Base-by-base conservation (phyloP, 495 filamentous ascomycete species). In the Hypomontagnella monticulosa region DNA sequence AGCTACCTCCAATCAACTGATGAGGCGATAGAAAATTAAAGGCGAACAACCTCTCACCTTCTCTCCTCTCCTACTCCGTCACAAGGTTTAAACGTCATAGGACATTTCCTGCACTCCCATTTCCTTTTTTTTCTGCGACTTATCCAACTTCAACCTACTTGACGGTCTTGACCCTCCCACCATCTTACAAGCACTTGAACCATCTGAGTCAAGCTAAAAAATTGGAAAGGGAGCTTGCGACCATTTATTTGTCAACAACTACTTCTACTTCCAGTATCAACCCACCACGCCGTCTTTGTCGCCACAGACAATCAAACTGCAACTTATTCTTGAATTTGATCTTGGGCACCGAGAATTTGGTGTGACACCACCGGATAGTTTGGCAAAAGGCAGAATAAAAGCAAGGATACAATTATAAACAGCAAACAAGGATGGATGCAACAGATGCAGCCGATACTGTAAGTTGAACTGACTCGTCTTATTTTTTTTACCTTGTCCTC, bases 391-490 rank as follows among this genome's bases (percentile, higher is more conserved):
- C 11, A 43, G 18, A 58, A 38, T 27, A 36, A 34, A 34, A 46
- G 37, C 27, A 56, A 42, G 30, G 48, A 47, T 56, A 47, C 19
- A 67, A 36, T 11, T 60, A 20, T 42, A 9, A 60, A 41, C 30
- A 41, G 20, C 15, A n/a, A 40, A 30, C 66, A 46, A 60, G 43
- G 49, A 60, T 56, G 56, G 66, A 51, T 53, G 55, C 55, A 47
- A 37, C 66, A 36, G 66, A 63, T 50, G 49, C 59, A 46, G 59
- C 37, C 48, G 54, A 68, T 69, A 72, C 78, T 73, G 86, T 87
- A 86, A 79, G 84, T 86, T 74, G 71, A 77, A 63, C 70, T 73
- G 72, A 73, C 63, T 74, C 72, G 73, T 73, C 70, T 75, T 76
- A 37, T 58, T 52, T 20, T 61, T 58, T 57, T 55, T 20, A 41